Evolutionary conservation across 73 alveolate genomes (phyloP).

Genomic region (Paramecium octaurelia): DNA sequence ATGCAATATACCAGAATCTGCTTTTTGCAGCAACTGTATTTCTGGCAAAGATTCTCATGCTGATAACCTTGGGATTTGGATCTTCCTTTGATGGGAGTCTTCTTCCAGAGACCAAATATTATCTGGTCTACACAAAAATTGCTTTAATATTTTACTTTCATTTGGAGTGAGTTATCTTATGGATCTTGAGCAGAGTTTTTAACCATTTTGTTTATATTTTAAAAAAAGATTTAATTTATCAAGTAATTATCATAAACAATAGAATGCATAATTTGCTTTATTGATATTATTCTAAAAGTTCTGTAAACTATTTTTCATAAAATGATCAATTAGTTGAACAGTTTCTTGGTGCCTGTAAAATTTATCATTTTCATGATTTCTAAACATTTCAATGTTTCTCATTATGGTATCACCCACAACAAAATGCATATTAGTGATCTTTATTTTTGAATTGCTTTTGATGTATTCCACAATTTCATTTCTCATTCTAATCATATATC

Average conservation of each 20-base stretch:
- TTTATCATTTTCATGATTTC: conserved; percentile 29
- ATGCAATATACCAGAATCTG: conserved; percentile 83
- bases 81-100: conserved; percentile 79
- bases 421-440: not conserved
- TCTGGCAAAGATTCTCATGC: conserved; percentile 91
- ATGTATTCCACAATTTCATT: not conserved
- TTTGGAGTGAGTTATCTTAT: conserved; percentile 1
- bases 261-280: conserved; percentile 18
- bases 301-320: not conserved
- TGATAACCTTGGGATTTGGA: conserved; percentile 80
- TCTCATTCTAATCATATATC: not conserved
- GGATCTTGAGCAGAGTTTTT: conserved; percentile 49
- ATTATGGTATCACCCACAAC: conserved; percentile 14
- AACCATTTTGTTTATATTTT: conserved; percentile 20
- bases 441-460: not conserved
- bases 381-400: conserved; percentile 3
- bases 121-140: conserved; percentile 65
- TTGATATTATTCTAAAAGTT: not conserved
- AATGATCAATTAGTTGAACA: not conserved
- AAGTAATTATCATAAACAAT: conserved; percentile 2
- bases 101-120: conserved; percentile 85
- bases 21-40: conserved; percentile 86
- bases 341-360: not conserved
- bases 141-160: not conserved
- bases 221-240: conserved; percentile 44